Evolutionary conservation across 441 rosid genomes (phyloP), one percentile per base, ranked within the genome.

Genomic region (Adansonia rubrostipa): DNA sequence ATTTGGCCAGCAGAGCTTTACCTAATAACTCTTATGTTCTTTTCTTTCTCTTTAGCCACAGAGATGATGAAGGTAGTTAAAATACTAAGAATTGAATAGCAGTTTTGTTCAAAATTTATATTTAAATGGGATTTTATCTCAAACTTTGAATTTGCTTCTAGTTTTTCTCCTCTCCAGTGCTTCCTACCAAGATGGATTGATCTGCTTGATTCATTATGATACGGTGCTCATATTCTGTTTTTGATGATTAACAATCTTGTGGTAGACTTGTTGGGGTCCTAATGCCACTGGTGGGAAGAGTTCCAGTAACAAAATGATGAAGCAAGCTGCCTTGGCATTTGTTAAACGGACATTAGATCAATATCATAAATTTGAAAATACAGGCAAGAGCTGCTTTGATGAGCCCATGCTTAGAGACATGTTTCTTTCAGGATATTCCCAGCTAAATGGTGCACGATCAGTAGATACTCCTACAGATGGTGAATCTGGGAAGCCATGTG

Each of bases 331-430:
- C 45, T 78, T 89, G 53, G 90, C 96, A 72, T 91, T 93, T 81
- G 90, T 91, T 77, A 97, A 87, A 82, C 88, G 90, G 72, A 90
- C 97, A 33, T 84, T 97, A 79, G 92, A 88, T 75, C 84, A 86
- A 76, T 93, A 89, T 81, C 92, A 82, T 81, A 84, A 85, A 84
- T 97, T 84, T 85, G 98, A 97, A 88, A 92, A 89, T 71, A 86
- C 92, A 1, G 99, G 99, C 73, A 89, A 85, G 82, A 89, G 99
- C 85, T 93, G 97, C 86, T 97, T 97, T 80, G 85, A 85, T 78
- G 98, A 92, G 79, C 92, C 95, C 36, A 71, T 86, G 72, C 92
- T 88, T 74, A 93, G 80, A 81, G 87, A 92, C 75, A 86, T 91
- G 83, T 89, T 93, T 79, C 81, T 86, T 71, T 81, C 88, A 13